A percentile compares a stretch with the other conserved stretches of the same genome.
phyloP scores from a whole-genome alignment of 768 basidiomycete genomes.

The Thelephora ganbajun region DNA sequence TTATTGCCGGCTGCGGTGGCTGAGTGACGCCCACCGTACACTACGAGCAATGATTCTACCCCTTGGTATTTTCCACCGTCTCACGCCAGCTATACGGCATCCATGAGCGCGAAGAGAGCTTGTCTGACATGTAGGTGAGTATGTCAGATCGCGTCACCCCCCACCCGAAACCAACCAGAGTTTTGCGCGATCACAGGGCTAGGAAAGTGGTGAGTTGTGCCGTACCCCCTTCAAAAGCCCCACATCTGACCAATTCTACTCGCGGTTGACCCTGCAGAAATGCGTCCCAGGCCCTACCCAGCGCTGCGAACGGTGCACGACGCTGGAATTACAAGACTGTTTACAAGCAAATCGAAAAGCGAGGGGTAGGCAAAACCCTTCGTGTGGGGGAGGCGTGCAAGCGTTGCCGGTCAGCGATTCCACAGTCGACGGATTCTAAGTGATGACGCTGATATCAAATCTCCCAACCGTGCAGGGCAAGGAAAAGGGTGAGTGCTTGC shows the following conservation, averaged over 20 bases:
- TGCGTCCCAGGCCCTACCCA: background rate
- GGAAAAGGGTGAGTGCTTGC: background rate
- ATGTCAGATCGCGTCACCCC: background rate
- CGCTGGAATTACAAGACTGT: background rate
- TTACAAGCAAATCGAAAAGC: background rate
- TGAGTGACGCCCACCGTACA: too few relatives aligned
- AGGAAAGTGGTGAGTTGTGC: background rate
- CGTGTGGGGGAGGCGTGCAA: background rate
- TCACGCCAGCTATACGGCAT: too few relatives aligned
- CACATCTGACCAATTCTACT: background rate
- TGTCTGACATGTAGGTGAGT: background rate
- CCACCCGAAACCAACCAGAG: background rate
- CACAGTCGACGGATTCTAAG: background rate
- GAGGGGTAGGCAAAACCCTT: background rate
- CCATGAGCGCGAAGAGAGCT: background rate
- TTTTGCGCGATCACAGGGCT: background rate
- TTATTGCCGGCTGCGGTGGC: too few relatives aligned
- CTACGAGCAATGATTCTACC: too few relatives aligned
- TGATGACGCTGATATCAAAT: background rate
- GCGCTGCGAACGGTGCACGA: background rate
- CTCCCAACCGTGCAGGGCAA: background rate
- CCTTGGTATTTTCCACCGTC: too few relatives aligned
- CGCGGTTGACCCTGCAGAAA: background rate
- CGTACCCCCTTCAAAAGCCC: background rate
- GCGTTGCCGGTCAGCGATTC: background rate